phyloP scores from a whole-genome alignment of 2,329 filamentous ascomycete genomes.

The Penicillium aurantiogriseum region DNA sequence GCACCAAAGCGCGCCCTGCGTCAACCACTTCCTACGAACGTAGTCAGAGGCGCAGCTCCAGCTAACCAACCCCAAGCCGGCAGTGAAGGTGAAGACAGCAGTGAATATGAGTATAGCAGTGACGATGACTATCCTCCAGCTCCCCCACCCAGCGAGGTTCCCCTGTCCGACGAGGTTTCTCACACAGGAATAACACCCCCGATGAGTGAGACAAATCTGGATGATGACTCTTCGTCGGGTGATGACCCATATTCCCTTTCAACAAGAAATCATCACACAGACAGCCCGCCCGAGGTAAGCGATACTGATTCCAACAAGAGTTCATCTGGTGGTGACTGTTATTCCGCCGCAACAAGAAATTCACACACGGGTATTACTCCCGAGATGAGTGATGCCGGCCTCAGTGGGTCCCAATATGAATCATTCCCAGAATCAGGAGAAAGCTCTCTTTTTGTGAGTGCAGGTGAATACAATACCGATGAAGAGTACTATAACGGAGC shows the following conservation, averaged over 20 bases:
- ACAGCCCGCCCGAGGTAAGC: background rate
- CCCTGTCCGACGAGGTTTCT: background rate
- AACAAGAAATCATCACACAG: too few species aligned
- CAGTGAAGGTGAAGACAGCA: background rate
- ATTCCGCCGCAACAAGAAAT: background rate
- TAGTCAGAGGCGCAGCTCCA: background rate
- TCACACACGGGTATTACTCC: background rate
- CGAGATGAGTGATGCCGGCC: background rate
- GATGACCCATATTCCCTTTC: background rate
- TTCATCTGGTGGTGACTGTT: background rate
- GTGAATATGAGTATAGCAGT: background rate
- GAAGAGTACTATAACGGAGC: background rate
- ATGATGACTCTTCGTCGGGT: background rate
- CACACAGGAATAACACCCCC: background rate
- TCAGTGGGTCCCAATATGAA: background rate
- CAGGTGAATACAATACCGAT: background rate
- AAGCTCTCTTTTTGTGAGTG: background rate
- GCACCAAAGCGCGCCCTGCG: background rate
- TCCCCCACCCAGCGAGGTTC: background rate
- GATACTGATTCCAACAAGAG: too few species aligned
- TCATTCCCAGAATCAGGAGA: background rate
- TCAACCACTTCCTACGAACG: background rate
- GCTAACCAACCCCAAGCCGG: background rate
- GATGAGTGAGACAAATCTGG: background rate
- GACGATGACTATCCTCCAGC: background rate